phyloP scores from a whole-genome alignment of 2,329 filamentous ascomycete genomes.

The Fusarium armeniacum region DNA sequence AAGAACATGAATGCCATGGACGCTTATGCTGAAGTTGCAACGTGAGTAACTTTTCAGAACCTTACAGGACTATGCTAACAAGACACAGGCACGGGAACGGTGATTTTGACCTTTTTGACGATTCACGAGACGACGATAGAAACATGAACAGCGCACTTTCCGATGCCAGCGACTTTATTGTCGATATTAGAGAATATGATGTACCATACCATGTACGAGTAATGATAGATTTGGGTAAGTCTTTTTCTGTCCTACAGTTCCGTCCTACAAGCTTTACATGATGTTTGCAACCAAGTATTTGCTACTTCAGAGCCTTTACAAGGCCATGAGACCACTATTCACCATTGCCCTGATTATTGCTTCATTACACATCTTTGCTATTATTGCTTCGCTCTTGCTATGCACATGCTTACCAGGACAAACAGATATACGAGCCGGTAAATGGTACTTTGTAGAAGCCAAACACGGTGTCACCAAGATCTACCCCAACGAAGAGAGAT shows the following conservation, averaged over 20 bases:
- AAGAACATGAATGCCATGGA: conserved; percentile 98
- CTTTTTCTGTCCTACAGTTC: neutral
- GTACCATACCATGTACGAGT: conserved; percentile 99
- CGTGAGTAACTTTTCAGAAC: conserved; percentile 65
- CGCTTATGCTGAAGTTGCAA: conserved; percentile 95
- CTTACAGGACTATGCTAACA: conserved; percentile 31
- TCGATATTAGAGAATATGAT: conserved; percentile 99
- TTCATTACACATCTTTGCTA: conserved; percentile 1
- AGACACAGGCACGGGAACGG: conserved; percentile 72
- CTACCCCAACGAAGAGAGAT: conserved; percentile 85
- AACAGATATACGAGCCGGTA: conserved; percentile 91
- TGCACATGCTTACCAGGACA: conserved; percentile 25
- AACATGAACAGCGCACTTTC: conserved; percentile 80
- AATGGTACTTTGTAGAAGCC: conserved; percentile 96
- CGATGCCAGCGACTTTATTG: conserved; percentile 96
- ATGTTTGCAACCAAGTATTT: conserved; percentile 99
- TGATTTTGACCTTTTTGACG: conserved; percentile 96
- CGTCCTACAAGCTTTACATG: conserved; percentile 63
- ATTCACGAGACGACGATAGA: conserved; percentile 83
- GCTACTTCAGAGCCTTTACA: conserved; percentile 98
- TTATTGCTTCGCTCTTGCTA: neutral
- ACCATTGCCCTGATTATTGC: conserved; percentile 84
- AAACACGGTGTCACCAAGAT: conserved; percentile 92
- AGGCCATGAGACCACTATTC: conserved; percentile 96
- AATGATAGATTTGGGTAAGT: conserved; percentile 88